phyloP scores from a whole-genome alignment of 2,329 filamentous ascomycete species.

The Sporothrix variecibatus region DNA sequence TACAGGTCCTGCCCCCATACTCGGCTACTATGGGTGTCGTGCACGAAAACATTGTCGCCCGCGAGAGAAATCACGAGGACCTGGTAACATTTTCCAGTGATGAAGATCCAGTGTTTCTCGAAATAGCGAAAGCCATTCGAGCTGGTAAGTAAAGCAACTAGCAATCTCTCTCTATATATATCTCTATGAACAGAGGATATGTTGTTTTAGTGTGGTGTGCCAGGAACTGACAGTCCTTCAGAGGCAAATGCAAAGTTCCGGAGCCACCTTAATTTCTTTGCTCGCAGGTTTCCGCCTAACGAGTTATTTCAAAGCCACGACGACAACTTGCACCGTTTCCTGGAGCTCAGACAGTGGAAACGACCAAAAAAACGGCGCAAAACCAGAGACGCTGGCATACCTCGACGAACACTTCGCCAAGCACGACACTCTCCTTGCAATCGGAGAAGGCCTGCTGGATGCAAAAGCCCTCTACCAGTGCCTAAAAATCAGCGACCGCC shows the following conservation, averaged over 20 bases:
- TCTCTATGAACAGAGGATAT: background rate
- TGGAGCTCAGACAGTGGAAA: slow-evolving; percentile 11
- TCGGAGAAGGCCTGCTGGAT: background rate
- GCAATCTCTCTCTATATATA: too few species aligned
- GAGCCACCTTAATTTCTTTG: background rate
- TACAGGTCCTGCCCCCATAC: slow-evolving; percentile 6
- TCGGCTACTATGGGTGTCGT: slow-evolving; percentile 18
- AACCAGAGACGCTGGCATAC: background rate
- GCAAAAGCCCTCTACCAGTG: slow-evolving; percentile 2
- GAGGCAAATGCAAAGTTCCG: background rate
- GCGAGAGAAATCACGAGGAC: slow-evolving; percentile 2
- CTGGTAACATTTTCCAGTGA: slow-evolving; percentile 1
- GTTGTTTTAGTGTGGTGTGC: background rate
- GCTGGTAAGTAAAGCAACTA: background rate
- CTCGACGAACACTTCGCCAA: background rate
- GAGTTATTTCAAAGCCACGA: slow-evolving; percentile 9
- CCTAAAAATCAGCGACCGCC: background rate
- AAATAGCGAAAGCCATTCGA: background rate
- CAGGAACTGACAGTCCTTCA: background rate
- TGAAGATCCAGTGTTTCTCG: background rate
- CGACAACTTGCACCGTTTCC: slow-evolving; percentile 12
- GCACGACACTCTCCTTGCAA: background rate
- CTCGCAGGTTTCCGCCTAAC: background rate
- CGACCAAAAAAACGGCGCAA: background rate
- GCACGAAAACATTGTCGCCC: background rate